Conservation (phyloP, 306 rosid species). For the Dicorynia guianensis region DNA sequence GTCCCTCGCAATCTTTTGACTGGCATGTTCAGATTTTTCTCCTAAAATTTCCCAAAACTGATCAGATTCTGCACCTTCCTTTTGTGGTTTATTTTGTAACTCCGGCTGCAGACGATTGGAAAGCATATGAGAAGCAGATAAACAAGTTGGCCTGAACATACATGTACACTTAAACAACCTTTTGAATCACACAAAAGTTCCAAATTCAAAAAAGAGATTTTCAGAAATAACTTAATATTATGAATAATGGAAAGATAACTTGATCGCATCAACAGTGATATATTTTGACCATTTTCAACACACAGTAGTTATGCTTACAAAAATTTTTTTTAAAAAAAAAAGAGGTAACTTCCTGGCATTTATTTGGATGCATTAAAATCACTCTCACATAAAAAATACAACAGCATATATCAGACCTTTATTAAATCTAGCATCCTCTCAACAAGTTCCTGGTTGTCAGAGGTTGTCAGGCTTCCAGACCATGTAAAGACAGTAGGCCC, state of each 20-base stretch:
- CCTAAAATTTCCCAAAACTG: slow-evolving; percentile 88
- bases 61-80: slow-evolving; percentile 87
- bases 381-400: slow-evolving; percentile 23
- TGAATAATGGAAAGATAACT: slow-evolving; percentile 1
- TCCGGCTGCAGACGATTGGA: slow-evolving; percentile 72
- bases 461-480: slow-evolving; percentile 76
- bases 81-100: slow-evolving; percentile 79
- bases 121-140: slow-evolving; percentile 47
- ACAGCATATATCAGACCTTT: slow-evolving; percentile 62
- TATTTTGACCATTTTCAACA: slow-evolving; percentile 9
- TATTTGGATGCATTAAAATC: neutral
- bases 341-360: slow-evolving; percentile 12
- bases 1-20: slow-evolving; percentile 74
- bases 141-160: slow-evolving; percentile 32
- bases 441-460: slow-evolving; percentile 78
- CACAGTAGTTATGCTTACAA: neutral
- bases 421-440: slow-evolving; percentile 89
- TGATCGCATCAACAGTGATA: neutral
- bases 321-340: neutral
- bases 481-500: slow-evolving; percentile 78
- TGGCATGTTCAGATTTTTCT: slow-evolving; percentile 74
- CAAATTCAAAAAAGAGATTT: slow-evolving; percentile 26
- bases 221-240: neutral
- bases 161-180: slow-evolving; percentile 29
- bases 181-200: slow-evolving; percentile 26